Conservation (phyloP, 1,284 basidiomycete genomes). For the Cryptococcus deneoformans region DNA sequence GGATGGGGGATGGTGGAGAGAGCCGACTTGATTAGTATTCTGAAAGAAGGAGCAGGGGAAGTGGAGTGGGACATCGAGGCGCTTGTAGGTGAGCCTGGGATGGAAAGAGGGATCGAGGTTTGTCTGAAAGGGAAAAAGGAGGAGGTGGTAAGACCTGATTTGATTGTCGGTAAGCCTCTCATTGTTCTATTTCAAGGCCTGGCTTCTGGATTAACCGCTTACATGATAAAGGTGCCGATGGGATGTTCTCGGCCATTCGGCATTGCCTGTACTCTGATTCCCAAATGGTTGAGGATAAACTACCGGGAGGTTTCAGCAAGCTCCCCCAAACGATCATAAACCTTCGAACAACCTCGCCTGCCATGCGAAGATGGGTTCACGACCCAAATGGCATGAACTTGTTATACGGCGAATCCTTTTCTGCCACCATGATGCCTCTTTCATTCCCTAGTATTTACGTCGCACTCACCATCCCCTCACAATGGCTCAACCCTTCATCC, state of each 20-base stretch:
- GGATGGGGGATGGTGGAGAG: conserved; percentile 16
- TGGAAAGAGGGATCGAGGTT: conserved; percentile 8
- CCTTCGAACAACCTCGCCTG: conserved; percentile 2
- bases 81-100: not conserved
- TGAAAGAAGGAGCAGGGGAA: conserved; percentile 5
- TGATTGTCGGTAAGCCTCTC: not conserved
- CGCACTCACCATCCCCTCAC: conserved; percentile 17
- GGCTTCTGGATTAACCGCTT: not conserved
- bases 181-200: not conserved
- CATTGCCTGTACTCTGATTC: conserved; percentile 1
- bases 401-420: conserved; percentile 15
- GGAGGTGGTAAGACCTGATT: not conserved
- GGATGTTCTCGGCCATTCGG: conserved; percentile 22
- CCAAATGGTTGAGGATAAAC: too few species aligned
- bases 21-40: conserved; percentile 9
- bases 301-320: not conserved
- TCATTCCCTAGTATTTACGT: conserved; percentile 6
- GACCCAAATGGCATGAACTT: conserved; percentile 17
- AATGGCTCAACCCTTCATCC: conserved; percentile 1
- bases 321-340: conserved; percentile 18
- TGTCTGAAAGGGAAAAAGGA: conserved; percentile 1
- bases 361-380: conserved; percentile 6
- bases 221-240: too few species aligned
- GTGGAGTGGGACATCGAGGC: conserved; percentile 9
- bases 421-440: conserved; percentile 13